phyloP scores from a whole-genome alignment of 352 stramenopile species.

The Globisporangium paddicum region DNA sequence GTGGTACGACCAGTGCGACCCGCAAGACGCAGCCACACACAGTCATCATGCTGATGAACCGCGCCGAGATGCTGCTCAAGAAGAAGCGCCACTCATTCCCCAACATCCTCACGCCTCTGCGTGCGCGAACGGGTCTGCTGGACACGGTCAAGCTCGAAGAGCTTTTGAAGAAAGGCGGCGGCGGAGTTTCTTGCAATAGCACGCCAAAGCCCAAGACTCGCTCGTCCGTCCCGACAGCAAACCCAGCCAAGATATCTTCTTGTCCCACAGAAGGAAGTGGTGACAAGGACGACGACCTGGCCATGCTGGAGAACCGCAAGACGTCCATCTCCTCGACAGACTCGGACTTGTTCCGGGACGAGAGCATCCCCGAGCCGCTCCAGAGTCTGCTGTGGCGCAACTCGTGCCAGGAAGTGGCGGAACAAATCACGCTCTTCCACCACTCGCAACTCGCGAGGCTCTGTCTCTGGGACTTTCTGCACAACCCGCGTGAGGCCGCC shows the following conservation, averaged over 20 bases:
- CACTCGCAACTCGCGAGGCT: conserved; percentile 42
- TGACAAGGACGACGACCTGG: background rate
- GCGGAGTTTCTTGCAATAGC: background rate
- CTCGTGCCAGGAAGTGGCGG: conserved; percentile 46
- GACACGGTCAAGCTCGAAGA: conserved; percentile 11
- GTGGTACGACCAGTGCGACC: background rate
- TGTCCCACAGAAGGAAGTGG: background rate
- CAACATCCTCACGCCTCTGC: conserved; percentile 39
- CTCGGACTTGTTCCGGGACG: conserved; percentile 38
- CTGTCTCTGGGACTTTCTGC: conserved; percentile 55
- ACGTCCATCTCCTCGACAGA: conserved; percentile 26
- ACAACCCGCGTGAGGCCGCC: conserved; percentile 33
- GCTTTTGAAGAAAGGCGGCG: background rate
- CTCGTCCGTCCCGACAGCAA: background rate
- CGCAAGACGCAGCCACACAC: conserved; percentile 9
- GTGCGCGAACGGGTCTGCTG: conserved; percentile 3
- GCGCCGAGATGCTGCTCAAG: conserved; percentile 24
- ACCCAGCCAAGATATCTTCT: background rate
- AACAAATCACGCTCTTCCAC: conserved; percentile 66
- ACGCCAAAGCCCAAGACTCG: background rate
- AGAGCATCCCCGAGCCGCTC: conserved; percentile 33
- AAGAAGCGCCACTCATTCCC: conserved; percentile 67
- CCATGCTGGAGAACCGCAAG: conserved; percentile 3
- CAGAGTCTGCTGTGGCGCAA: conserved; percentile 46
- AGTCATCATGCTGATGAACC: conserved; percentile 22